Percentiles rank a stretch among this genome's conserved stretches.
These are phyloP conservation scores for Xylariaceae sp. DNA, from an alignment of 2,329 filamentous ascomycete genomes.

Conservation along the genomic window DNA sequence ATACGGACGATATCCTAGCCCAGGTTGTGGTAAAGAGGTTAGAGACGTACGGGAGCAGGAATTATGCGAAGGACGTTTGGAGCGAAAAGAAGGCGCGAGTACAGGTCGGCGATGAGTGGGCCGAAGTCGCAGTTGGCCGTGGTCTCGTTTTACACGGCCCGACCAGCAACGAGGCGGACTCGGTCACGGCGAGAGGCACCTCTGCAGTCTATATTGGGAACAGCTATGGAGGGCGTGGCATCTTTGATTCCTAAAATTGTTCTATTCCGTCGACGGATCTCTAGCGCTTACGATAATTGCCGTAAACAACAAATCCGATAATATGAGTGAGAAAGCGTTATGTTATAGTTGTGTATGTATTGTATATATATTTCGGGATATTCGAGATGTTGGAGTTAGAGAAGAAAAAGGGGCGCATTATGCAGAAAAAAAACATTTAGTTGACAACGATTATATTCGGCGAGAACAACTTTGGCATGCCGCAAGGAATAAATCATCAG, in stretches of 20 bases:
- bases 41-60: background rate
- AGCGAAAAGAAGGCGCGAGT: conserved; percentile 4
- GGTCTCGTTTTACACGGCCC: background rate
- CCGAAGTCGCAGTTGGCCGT: background rate
- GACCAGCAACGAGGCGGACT: conserved; percentile 4
- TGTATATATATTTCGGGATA: too few species aligned
- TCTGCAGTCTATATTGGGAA: conserved; percentile 11
- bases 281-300: too few species aligned
- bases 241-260: conserved; percentile 10
- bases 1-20: conserved; percentile 4
- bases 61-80: conserved; percentile 3
- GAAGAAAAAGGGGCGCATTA: too few species aligned
- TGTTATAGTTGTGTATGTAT: too few species aligned
- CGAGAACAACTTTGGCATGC: too few species aligned
- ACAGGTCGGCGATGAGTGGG: conserved; percentile 11
- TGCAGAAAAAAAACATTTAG: too few species aligned
- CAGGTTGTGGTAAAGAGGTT: conserved; percentile 3
- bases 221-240: conserved; percentile 8
- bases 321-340: too few species aligned
- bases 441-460: too few species aligned
- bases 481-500: too few species aligned
- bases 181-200: conserved; percentile 2
- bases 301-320: too few species aligned
- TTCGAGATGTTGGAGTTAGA: too few species aligned
- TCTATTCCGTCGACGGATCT: too few species aligned